These are phyloP conservation scores for Rutidosis leptorrhynchoides DNA, from an alignment of 129 eudicot genomes.

Conservation along the genomic window DNA sequence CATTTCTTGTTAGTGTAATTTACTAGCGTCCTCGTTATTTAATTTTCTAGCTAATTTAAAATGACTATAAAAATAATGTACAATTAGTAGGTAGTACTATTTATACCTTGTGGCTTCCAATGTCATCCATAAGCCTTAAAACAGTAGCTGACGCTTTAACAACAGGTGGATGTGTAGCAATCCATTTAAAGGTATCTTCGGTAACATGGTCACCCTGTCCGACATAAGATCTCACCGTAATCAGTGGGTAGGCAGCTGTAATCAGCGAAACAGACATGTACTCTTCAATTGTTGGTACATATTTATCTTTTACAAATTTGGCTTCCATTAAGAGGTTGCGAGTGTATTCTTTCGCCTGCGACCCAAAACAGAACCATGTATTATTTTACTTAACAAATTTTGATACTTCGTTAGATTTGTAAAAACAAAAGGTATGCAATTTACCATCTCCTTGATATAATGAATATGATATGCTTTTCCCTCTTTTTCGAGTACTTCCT, in stretches of 20 bases:
- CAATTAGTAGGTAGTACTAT: too few relatives aligned
- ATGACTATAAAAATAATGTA: too few relatives aligned
- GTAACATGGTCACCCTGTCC: slow-evolving; percentile 26
- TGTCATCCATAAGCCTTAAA: slow-evolving; percentile 8
- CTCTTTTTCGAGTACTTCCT: neutral
- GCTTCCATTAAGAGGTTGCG: slow-evolving; percentile 29
- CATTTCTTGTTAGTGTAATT: too few relatives aligned
- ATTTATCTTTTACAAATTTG: slow-evolving; percentile 32
- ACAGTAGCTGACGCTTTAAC: slow-evolving; percentile 2
- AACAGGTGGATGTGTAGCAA: neutral
- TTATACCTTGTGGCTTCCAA: neutral
- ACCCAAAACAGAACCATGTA: too few relatives aligned
- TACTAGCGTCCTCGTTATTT: too few relatives aligned
- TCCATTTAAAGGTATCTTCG: slow-evolving; percentile 10
- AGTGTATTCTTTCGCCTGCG: slow-evolving; percentile 22
- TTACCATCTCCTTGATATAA: slow-evolving; percentile 9
- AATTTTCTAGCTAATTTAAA: too few relatives aligned
- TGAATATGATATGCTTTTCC: slow-evolving; percentile 1
- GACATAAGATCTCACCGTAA: slow-evolving; percentile 23
- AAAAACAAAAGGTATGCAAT: too few relatives aligned
- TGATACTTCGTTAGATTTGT: too few relatives aligned
- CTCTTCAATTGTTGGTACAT: slow-evolving; percentile 42
- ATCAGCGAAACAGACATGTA: slow-evolving; percentile 31
- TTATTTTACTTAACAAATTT: too few relatives aligned
- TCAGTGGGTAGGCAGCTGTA: slow-evolving; percentile 13